These are phyloP conservation scores for Pythium brassicae DNA, from an alignment of 352 stramenopile species.

Conservation along the genomic window DNA sequence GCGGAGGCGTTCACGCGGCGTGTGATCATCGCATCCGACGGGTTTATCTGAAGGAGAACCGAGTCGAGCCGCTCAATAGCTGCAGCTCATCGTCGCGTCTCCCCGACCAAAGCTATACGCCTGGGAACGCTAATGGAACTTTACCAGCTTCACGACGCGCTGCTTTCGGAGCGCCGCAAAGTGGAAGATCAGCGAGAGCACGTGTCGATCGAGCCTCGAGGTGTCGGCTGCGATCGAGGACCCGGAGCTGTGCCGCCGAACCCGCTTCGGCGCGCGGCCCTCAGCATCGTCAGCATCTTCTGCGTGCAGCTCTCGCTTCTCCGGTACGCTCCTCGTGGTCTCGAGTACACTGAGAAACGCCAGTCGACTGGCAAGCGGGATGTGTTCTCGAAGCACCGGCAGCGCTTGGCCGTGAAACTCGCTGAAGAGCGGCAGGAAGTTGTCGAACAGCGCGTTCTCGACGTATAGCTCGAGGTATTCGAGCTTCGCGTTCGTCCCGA, in stretches of 20 bases:
- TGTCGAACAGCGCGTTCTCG: constrained; percentile 12
- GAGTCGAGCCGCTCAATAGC: too few species aligned
- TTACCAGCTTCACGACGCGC: constrained; percentile 10
- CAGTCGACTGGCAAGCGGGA: constrained; percentile 5
- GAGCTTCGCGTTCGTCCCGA: constrained; percentile 11
- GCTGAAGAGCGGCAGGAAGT: constrained; percentile 14
- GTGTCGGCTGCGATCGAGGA: constrained; percentile 1
- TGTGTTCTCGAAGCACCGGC: constrained; percentile 4
- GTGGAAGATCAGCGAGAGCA: constrained; percentile 12
- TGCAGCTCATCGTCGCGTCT: too few species aligned
- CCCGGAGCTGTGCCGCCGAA: constrained; percentile 1
- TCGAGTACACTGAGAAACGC: constrained; percentile 13
- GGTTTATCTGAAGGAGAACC: not conserved
- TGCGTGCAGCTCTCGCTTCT: too few species aligned
- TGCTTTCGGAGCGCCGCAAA: constrained; percentile 12
- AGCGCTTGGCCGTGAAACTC: constrained; percentile 15
- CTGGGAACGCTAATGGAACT: constrained; percentile 1
- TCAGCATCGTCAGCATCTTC: not conserved
- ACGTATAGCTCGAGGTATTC: constrained; percentile 13
- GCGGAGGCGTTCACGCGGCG: not conserved
- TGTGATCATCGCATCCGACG: not conserved
- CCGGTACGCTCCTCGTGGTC: not conserved
- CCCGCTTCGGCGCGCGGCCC: not conserved
- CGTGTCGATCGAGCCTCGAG: constrained; percentile 9
- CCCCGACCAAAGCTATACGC: too few species aligned